phyloP scores from a whole-genome alignment of 2,329 filamentous ascomycete genomes.

The Xylaria arbuscula region DNA sequence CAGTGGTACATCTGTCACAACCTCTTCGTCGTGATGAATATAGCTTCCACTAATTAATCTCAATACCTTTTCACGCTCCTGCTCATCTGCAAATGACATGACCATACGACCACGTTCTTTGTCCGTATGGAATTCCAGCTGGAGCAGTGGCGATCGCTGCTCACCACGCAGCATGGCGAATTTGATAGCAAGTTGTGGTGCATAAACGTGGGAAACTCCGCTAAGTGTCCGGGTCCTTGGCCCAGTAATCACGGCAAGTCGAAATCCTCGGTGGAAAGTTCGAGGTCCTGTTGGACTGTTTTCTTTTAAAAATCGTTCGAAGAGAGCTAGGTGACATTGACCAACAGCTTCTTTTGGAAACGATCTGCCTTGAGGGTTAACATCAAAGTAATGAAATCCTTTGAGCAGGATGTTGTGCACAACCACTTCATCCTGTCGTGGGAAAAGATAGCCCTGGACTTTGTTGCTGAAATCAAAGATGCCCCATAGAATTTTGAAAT shows the following conservation, averaged over 20 bases:
- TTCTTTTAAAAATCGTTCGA: slow-evolving; percentile 76
- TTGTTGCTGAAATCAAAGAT: slow-evolving; percentile 87
- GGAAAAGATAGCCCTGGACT: slow-evolving; percentile 76
- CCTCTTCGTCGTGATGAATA: slow-evolving; percentile 73
- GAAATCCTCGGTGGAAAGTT: slow-evolving; percentile 80
- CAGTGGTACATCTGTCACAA: slow-evolving; percentile 76
- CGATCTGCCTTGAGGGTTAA: slow-evolving; percentile 72
- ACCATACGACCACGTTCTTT: slow-evolving; percentile 77
- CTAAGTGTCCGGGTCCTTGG: slow-evolving; percentile 81
- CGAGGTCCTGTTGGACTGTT: slow-evolving; percentile 78
- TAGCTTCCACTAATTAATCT: slow-evolving; percentile 78
- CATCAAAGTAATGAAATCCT: slow-evolving; percentile 84
- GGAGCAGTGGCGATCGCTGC: slow-evolving; percentile 73
- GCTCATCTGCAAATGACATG: slow-evolving; percentile 79
- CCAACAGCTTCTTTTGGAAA: slow-evolving; percentile 81
- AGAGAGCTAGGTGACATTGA: slow-evolving; percentile 78
- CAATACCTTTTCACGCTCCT: slow-evolving; percentile 77
- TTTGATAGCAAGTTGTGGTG: slow-evolving; percentile 74
- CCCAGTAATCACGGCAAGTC: slow-evolving; percentile 81
- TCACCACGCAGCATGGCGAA: slow-evolving; percentile 83
- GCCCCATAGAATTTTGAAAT: slow-evolving; percentile 82
- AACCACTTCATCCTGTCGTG: slow-evolving; percentile 74
- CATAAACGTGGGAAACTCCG: slow-evolving; percentile 76
- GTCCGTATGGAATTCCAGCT: slow-evolving; percentile 76
- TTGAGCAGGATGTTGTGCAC: slow-evolving; percentile 76